Evolutionary conservation across 106 monocot genomes (phyloP), one percentile per base, ranked within the genome.

Genomic region (Dendrobium officinale): DNA sequence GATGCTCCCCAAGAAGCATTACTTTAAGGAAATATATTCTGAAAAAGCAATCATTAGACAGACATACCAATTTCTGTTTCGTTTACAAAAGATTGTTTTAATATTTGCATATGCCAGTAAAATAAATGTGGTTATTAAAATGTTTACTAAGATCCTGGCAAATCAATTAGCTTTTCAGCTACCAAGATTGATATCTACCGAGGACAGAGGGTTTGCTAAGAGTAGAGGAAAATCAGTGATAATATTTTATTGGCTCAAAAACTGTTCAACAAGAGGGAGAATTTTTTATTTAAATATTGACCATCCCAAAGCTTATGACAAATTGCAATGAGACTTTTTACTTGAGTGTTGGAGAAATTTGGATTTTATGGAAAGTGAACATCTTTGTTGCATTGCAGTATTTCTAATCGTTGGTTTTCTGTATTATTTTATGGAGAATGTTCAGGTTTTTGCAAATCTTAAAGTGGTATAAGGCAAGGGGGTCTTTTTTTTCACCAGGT

Each of bases 41-140:
- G 51, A 85, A 72, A 78, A 72, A 41, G 59, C 20, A 33, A 73
- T 42, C 44, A 77, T 27, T 54, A 68, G 37, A 43, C 9, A 67
- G 33, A 37, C 40, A 72, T 42, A 18, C 1, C 9, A 78, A 54
- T 55, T 49, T 31, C 77, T 48, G 43, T 16, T 54, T 43, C 41
- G 22, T 44, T 43, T 44, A 70, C 15, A 20, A 31, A 74, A 74
- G 8, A 42, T 8, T n/a, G 22, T 9, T 33, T 73, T 44, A 44
- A 74, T 74, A 74, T 20, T 74, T 74, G 4, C 29, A 43, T 7
- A 80, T 80, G 80, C 73, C 26, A 80, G 44, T 72, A 41, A 74
- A 74, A 74, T n/a, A 74, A 74, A 4, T n/a, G 22, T 4, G 22
- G 22, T n/a, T 1, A 61, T 2, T 22, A 61, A 48, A 48, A 48